Evolutionary conservation across 768 basidiomycete genomes (phyloP).

Genomic region (Galerina marginata): DNA sequence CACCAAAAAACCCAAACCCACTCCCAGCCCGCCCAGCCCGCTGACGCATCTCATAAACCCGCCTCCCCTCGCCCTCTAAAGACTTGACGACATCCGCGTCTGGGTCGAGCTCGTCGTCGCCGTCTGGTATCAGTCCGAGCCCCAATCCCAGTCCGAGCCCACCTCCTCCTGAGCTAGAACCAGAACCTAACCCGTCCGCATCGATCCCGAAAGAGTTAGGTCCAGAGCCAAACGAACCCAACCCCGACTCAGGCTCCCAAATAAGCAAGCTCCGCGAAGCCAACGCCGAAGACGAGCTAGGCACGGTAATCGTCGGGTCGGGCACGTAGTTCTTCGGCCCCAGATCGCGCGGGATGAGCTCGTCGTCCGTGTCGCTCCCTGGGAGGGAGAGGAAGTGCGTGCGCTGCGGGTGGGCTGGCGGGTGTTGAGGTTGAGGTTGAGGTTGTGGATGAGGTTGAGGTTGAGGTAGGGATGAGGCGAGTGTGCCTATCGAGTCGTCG

Average conservation of each 20-base stretch:
- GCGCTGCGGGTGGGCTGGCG: conserved; percentile 20
- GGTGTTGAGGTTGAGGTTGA: not conserved
- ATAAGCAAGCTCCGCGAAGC: conserved; percentile 40
- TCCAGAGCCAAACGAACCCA: not conserved
- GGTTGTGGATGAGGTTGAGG: not conserved
- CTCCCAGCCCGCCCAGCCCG: conserved; percentile 28
- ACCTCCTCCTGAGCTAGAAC: too few species aligned
- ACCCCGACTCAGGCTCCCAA: conserved; percentile 38
- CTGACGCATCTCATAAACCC: conserved; percentile 46
- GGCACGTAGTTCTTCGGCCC: conserved; percentile 28
- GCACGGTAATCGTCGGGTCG: conserved; percentile 21
- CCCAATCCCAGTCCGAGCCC: too few species aligned
- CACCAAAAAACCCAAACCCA: conserved; percentile 27
- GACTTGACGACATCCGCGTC: conserved; percentile 32
- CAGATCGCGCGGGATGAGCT: conserved; percentile 31
- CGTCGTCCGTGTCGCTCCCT: conserved; percentile 40
- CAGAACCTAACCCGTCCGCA: too few species aligned
- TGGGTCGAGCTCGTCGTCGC: conserved; percentile 30
- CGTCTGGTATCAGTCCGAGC: too few species aligned
- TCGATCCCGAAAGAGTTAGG: too few species aligned
- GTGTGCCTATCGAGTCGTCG: too few species aligned
- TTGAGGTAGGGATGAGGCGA: too few species aligned
- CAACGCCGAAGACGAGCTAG: conserved; percentile 14
- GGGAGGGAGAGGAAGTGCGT: conserved; percentile 35
- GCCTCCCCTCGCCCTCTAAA: conserved; percentile 43